Conservation (phyloP, 345 rosid species). For the Isatis tinctoria region DNA sequence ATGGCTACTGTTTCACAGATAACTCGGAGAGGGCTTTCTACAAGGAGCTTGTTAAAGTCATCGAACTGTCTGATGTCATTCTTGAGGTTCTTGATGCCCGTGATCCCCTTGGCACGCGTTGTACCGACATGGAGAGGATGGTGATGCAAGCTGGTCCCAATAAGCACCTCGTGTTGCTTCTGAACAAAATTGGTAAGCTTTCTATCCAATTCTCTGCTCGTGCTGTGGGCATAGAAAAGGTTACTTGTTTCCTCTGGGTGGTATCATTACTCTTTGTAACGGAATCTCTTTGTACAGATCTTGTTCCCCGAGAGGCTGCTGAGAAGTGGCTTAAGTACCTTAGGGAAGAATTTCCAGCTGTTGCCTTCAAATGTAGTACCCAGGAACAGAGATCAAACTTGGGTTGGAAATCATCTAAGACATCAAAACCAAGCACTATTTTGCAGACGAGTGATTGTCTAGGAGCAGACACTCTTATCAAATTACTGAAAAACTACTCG, state of each 20-base stretch:
- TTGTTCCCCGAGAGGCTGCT: slow-evolving; percentile 95
- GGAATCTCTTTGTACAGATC: slow-evolving; percentile 48
- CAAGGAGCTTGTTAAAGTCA: slow-evolving; percentile 89
- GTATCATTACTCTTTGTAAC: not conserved
- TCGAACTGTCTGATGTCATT: slow-evolving; percentile 90
- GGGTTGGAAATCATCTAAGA: slow-evolving; percentile 85
- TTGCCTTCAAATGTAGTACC: slow-evolving; percentile 94
- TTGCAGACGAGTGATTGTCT: slow-evolving; percentile 96
- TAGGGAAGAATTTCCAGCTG: slow-evolving; percentile 92
- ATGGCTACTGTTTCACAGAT: slow-evolving; percentile 42
- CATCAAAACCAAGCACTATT: slow-evolving; percentile 58
- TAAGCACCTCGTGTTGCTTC: slow-evolving; percentile 75
- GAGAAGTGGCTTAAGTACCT: slow-evolving; percentile 95
- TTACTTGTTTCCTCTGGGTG: not conserved
- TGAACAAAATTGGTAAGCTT: slow-evolving; percentile 80
- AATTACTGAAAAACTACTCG: slow-evolving; percentile 85
- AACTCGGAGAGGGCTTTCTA: slow-evolving; percentile 88
- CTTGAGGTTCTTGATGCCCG: slow-evolving; percentile 94
- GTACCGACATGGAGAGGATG: slow-evolving; percentile 93
- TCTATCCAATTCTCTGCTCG: not conserved
- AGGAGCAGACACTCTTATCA: slow-evolving; percentile 92
- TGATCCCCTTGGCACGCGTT: slow-evolving; percentile 92
- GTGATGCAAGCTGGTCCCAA: slow-evolving; percentile 78
- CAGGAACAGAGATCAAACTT: slow-evolving; percentile 90
- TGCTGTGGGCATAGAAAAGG: not conserved